Evolutionary conservation across 2,329 filamentous ascomycete genomes (phyloP), one percentile per base, ranked within the genome.

Genomic region (Ascochyta fabae): DNA sequence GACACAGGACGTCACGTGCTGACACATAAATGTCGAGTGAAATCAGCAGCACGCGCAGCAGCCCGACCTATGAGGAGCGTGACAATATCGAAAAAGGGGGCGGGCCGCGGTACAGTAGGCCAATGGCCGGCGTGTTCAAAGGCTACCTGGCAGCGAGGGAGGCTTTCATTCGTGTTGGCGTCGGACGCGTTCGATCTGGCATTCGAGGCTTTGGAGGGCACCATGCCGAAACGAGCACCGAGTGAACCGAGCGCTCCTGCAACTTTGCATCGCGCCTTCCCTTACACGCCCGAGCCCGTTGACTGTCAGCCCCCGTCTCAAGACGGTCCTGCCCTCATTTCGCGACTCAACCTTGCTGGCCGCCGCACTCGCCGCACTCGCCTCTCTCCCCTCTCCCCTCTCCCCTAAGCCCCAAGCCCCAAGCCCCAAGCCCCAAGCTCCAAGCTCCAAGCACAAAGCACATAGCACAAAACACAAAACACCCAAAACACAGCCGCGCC

Each of bases 31-130:
- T 39, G 36, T 56, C 53, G 42, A 51, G 47, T 26, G 38, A 50
- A 56, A 51, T 56, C 19, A 33, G 38, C 53, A 51, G 53, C 47
- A 38, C 40, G 47, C 36, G 50, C 51, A 52, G 44, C 38, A 52
- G 55, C 62, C 33, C 48, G 59, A 52, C 58, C 53, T 47, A 51
- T 56, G 50, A 52, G 24, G 15, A 22, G 16, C 39, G 49, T 23
- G 56, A 68, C 64, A 71, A 71, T 63, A 57, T 54, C 54, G 67
- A 52, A 65, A 70, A 68, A 64, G 61, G 62, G 62, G 64, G 62
- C 51, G 59, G 58, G 38, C 53, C 53, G 53, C 42, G 31, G 47
- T 36, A 29, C 19, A 33, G 31, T 4, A 16, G 48, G 49, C 68
- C 67, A 71, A 70, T 71, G 46, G 58, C 31, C 36, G 51, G 40